Base-by-base conservation (phyloP, 805 yeast species). In the Wilhelminamyces savonicus region DNA sequence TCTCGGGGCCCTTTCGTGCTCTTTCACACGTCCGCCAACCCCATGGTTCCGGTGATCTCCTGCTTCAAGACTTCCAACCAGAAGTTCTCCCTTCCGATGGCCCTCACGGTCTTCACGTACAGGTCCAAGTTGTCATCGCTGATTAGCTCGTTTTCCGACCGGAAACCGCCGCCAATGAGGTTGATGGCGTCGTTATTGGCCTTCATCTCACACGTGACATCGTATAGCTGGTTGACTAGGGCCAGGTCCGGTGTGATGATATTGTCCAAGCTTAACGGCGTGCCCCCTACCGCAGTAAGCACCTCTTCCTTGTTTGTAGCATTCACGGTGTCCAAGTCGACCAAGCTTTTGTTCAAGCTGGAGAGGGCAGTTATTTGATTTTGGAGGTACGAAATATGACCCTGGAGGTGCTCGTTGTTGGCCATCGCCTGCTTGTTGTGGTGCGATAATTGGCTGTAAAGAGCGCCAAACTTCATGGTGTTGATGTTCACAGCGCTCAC, bases 161-260 rank as follows among this genome's bases (percentile, higher is more conserved):
- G 45, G 29, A 35, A 73, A 4, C 74, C 68, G 13, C 76, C 73
- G 4, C 74, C 71, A 7, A 87, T 59, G 8, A 76, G 65, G 33
- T 71, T 65, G 9, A 72, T 46, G 1, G 88, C 64, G 47, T 88
- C 95, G 18, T 71, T 71, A n/a, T 78, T 68, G 1, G 94, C 83
- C 36, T 69, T 66, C 30, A 82, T 83, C 23, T 74, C 78, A 13
- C 87, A 70, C 1, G 74, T 73, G 1, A 80, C 57, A 13, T 71
- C 71, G 46, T 82, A 79, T 10, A 81, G 50, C 49, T 84, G 94
- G 33, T 71, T 67, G 31, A 69, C 52, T 50, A n/a, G 56, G 5
- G 54, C 53, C 52, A 56, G 62, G 31, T 64, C 70, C 4, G 68
- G 59, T 6, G 57, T 48, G 4, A 61, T 48, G 13, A 64, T 34